Base-by-base conservation (phyloP, 805 yeast genomes). In the Tetrapisispora phaffii region DNA sequence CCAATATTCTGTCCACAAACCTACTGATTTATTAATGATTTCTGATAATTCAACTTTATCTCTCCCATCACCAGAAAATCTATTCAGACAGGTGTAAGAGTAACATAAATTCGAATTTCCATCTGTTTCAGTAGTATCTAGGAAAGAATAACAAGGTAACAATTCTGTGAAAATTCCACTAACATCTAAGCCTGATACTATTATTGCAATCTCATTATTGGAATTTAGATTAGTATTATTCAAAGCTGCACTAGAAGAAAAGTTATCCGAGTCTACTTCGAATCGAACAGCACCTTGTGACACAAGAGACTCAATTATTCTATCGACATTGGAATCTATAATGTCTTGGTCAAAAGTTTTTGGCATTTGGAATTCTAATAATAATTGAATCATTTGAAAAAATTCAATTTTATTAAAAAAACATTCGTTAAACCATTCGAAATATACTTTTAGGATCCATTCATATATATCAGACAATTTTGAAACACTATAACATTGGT, bases 1-100 rank as follows among this genome's bases (percentile, higher is more conserved):
- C 87, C 86, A 81, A 53, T 79, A 81, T 9, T 76, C 70, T 0
- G 79, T 76, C 87, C 87, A 81, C 47, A 78, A 78, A 1, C 70
- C 70, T 5, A 71, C 61, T 1, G 66, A 58, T 43, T 60, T 65
- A 39, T 64, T 54, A 15, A 59, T 63, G 6, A 62, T 47, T 54
- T 69, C 50, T 57, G 77, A 54, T 9, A 62, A 42, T 34, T 59
- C 55, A 16, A 60, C 47, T 22, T 58, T 57, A 28, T 57, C 50
- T 40, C 62, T 51, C 4, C 20, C 40, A 26, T 24, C 54, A 28
- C 22, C 26, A 16, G 32, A 28, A 8, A 34, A 24, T 21, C 42
- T 38, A 21, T 38, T 44, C 5, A 9, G 13, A 23, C 42, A 39
- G 1, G 39, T 38, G 10, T 20, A 17, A 20, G 42, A 44, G 22